Base-by-base conservation (phyloP, 345 rosid genomes). In the Bruguiera gymnorhiza region DNA sequence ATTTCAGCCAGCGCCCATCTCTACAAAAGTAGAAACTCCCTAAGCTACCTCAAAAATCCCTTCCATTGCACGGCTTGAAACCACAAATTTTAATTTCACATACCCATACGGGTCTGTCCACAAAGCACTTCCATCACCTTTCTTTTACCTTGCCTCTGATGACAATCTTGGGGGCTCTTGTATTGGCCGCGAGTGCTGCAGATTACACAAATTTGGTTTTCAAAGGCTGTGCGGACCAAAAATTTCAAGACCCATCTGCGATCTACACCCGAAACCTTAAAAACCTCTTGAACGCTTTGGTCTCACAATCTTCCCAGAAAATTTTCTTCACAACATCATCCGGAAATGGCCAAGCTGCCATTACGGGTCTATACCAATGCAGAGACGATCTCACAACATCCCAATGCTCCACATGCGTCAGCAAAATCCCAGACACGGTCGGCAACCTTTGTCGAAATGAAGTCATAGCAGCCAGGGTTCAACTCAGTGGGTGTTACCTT, bases 161-260 rank as follows among this genome's bases (percentile, higher is more conserved):
- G 26, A 48, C 62, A 65, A 65, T 67, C 67, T 19, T 46, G 9
- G 75, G 65, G 39, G 8, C 73, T 16, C 31, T 69, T 15, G 39
- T 65, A 18, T 21, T 39, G 20, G 62, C 74, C 21, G 27, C 31
- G 11, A 53, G 71, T 16, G 71, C 75, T 32, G 84, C 86, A 61
- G 87, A 83, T 73, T 32, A 75, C 57, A 79, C 88, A 50, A 80
- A 51, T 39, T 75, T 94, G 60, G 85, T 94, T 55, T 94, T 76
- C 76, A 89, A 83, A 70, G 97, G 98, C 13, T 94, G 97, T 69
- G 89, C 96, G 10, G 71, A 75, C 32, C 95, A 88, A 73, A 83
- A 81, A 64, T 82, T 76, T 62, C 87, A 78, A 54, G 94, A 91
- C 86, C 83, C 91, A 65, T 69, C 87, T 26, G 92, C 76, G 57